Percentiles rank a stretch among this genome's conserved stretches.
Conservation (phyloP, 768 basidiomycete genomes). For the Mycena polygramma region DNA sequence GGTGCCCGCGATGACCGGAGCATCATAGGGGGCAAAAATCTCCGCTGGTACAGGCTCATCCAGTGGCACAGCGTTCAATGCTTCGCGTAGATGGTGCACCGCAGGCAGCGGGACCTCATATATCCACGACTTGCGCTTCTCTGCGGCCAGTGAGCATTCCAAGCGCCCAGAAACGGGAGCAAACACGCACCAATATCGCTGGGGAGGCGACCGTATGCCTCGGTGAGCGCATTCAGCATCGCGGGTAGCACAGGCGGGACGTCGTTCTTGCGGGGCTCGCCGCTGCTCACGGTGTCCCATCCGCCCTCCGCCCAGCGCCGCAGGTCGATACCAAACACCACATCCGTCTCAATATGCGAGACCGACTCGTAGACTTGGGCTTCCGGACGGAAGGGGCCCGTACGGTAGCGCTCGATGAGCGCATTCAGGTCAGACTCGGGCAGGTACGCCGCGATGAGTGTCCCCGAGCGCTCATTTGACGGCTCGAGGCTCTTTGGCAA, state of each 20-base stretch:
- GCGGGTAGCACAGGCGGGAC: slow-evolving; percentile 83
- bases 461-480: slow-evolving; percentile 76
- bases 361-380: slow-evolving; percentile 91
- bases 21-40: slow-evolving; percentile 76
- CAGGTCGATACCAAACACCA: slow-evolving; percentile 92
- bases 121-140: slow-evolving; percentile 93
- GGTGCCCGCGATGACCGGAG: slow-evolving; percentile 86
- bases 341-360: slow-evolving; percentile 85
- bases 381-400: slow-evolving; percentile 90
- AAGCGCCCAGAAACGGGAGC: not conserved
- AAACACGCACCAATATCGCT: slow-evolving; percentile 70
- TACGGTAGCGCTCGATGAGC: slow-evolving; percentile 92
- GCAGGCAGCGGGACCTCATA: slow-evolving; percentile 91
- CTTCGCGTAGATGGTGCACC: slow-evolving; percentile 88
- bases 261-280: slow-evolving; percentile 69
- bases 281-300: slow-evolving; percentile 69
- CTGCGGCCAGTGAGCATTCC: slow-evolving; percentile 49
- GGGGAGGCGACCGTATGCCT: slow-evolving; percentile 71
- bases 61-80: slow-evolving; percentile 79
- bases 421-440: slow-evolving; percentile 90
- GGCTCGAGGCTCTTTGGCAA: slow-evolving; percentile 77
- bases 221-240: slow-evolving; percentile 72
- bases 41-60: slow-evolving; percentile 67
- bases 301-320: slow-evolving; percentile 92
- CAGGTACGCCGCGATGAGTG: slow-evolving; percentile 86